Percentiles rank a stretch among this genome's conserved stretches.
phyloP scores from a whole-genome alignment of 495 filamentous ascomycete species.

The Letharia columbiana region DNA sequence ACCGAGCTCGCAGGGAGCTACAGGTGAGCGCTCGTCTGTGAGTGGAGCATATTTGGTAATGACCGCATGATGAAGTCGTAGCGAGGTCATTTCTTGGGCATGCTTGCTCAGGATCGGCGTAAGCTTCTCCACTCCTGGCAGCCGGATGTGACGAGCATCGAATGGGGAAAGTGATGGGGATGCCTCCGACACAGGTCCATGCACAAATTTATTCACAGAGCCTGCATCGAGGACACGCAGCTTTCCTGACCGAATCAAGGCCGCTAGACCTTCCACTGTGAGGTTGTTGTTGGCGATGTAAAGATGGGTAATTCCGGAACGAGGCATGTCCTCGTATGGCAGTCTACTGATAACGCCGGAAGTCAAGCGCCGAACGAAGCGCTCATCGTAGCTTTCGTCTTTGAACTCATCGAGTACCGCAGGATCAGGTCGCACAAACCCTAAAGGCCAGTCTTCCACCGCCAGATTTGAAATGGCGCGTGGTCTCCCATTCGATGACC shows the following conservation, averaged over 20 bases:
- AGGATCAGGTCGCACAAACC: slow-evolving; percentile 28
- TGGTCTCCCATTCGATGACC: not conserved
- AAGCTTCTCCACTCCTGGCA: slow-evolving; percentile 48
- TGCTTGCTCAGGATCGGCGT: slow-evolving; percentile 41
- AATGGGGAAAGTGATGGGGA: slow-evolving; percentile 19
- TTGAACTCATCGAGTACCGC: slow-evolving; percentile 23
- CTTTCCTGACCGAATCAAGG: slow-evolving; percentile 41
- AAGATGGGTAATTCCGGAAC: slow-evolving; percentile 50
- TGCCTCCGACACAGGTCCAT: slow-evolving; percentile 16
- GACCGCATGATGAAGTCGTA: slow-evolving; percentile 50
- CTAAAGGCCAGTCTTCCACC: slow-evolving; percentile 23
- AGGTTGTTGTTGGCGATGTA: slow-evolving; percentile 52
- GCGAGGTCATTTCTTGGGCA: slow-evolving; percentile 42
- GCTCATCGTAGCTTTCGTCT: slow-evolving; percentile 41
- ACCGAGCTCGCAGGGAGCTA: slow-evolving; percentile 30
- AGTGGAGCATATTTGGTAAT: slow-evolving; percentile 38
- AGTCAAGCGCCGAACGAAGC: slow-evolving; percentile 41
- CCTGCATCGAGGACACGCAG: slow-evolving; percentile 48
- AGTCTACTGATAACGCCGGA: slow-evolving; percentile 41
- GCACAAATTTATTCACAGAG: slow-evolving; percentile 33
- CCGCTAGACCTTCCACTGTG: slow-evolving; percentile 48
- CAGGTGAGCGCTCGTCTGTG: slow-evolving; percentile 28
- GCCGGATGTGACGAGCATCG: slow-evolving; percentile 20
- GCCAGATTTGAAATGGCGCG: slow-evolving; percentile 10
- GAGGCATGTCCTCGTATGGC: slow-evolving; percentile 45